A percentile compares a stretch with the other conserved stretches of the same genome.
Conservation (phyloP, 169 alveolate species). For the Pseudocohnilembus persalinus region DNA sequence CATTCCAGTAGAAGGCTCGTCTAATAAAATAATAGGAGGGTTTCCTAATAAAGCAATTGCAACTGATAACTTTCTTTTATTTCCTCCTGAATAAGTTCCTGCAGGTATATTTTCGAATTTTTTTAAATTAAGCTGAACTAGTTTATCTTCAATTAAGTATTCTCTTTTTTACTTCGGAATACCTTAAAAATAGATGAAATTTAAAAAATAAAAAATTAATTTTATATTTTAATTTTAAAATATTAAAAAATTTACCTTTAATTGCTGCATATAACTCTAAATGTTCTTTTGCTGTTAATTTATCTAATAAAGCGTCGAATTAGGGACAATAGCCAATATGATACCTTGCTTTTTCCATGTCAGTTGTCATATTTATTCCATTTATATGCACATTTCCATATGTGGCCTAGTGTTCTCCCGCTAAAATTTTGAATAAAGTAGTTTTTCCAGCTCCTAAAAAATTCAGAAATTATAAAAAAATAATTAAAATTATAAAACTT, state of each 20-base stretch:
- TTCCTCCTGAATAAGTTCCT: constrained; percentile 85
- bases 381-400: constrained; percentile 71
- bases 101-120: constrained; percentile 65
- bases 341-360: constrained; percentile 62
- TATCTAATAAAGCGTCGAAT: constrained; percentile 75
- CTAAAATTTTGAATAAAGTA: constrained; percentile 82
- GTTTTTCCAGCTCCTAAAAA: constrained; percentile 94
- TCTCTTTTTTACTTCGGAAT: constrained; percentile 47
- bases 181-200: no score
- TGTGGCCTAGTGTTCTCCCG: constrained; percentile 81
- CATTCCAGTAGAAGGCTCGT: constrained; percentile 91
- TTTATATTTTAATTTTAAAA: no score
- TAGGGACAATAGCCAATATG: constrained; percentile 84
- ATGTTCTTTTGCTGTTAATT: constrained; percentile 81
- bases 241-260: no score
- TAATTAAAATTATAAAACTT: no score
- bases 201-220: no score
- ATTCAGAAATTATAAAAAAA: no score
- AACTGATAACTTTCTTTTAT: constrained; percentile 83
- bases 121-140: constrained; percentile 64
- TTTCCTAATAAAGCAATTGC: constrained; percentile 86
- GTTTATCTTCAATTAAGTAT: constrained; percentile 54
- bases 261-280: constrained; percentile 78
- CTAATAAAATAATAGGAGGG: constrained; percentile 85
- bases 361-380: constrained; percentile 73